Percentiles rank a stretch among this genome's conserved stretches.
phyloP scores from a whole-genome alignment of 768 basidiomycete genomes.

The Lentinula lateritia region DNA sequence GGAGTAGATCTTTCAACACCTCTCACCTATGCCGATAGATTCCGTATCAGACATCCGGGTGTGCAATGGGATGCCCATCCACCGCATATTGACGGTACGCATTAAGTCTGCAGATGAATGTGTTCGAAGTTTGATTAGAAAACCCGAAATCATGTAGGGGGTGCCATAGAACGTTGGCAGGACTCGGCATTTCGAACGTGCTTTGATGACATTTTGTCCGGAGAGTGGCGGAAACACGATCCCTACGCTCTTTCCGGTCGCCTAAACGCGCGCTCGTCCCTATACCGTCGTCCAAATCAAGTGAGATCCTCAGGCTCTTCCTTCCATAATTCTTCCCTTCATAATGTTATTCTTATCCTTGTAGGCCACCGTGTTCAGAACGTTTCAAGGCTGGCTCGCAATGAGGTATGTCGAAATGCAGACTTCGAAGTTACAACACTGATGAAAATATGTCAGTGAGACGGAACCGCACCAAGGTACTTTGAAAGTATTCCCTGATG shows the following conservation, averaged over 20 bases:
- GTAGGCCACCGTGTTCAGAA: conserved; percentile 39
- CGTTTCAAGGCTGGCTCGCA: conserved; percentile 62
- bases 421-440: background rate
- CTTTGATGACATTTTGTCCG: conserved; percentile 45
- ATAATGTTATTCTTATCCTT: conserved; percentile 16
- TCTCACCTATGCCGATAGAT: conserved; percentile 55
- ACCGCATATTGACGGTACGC: conserved; percentile 17
- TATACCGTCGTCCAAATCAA: conserved; percentile 44
- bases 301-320: conserved; percentile 12
- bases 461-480: conserved; percentile 69
- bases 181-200: conserved; percentile 41
- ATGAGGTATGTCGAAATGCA: conserved; percentile 39
- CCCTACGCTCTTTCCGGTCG: conserved; percentile 48
- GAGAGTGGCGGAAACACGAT: conserved; percentile 49
- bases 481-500: conserved; percentile 61
- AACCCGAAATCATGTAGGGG: conserved; percentile 33
- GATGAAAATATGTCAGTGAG: conserved; percentile 30
- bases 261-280: conserved; percentile 42
- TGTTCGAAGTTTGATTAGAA: background rate
- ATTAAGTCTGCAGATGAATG: conserved; percentile 8
- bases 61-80: conserved; percentile 36
- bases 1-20: conserved; percentile 47
- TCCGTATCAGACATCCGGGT: conserved; percentile 59
- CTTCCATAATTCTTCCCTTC: background rate
- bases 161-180: conserved; percentile 60